Conservation (phyloP, 129 eudicot genomes). For the Ambrosia artemisiifolia region DNA sequence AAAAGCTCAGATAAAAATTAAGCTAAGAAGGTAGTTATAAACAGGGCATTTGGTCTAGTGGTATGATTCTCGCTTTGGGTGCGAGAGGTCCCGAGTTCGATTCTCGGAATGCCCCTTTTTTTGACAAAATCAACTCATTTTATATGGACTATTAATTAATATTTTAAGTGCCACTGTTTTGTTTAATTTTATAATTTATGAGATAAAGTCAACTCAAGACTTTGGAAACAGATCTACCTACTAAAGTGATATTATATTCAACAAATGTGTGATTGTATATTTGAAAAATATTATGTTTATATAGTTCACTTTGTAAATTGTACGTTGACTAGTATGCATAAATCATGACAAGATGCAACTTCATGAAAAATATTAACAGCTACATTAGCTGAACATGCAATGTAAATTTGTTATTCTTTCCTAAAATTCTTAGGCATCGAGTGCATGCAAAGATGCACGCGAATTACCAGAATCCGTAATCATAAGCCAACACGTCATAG, state of each 20-base stretch:
- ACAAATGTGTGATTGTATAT: neutral
- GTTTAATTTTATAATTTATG: neutral
- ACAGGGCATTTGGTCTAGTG: slow-evolving; percentile 99
- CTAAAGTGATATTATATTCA: slow-evolving; percentile 2
- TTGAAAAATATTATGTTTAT: no score
- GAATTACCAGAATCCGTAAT: slow-evolving; percentile 11
- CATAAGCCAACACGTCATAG: neutral
- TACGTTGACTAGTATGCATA: neutral
- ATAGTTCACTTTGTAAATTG: no score
- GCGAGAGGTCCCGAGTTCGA: slow-evolving; percentile 99
- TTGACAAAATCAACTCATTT: neutral
- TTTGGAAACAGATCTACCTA: neutral
- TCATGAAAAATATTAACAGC: no score
- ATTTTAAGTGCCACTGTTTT: neutral
- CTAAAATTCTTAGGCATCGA: neutral
- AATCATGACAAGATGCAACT: neutral
- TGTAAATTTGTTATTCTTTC: no score
- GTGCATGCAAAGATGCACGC: neutral
- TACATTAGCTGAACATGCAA: no score
- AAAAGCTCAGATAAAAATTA: neutral
- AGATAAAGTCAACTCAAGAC: neutral
- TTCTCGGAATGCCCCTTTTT: slow-evolving; percentile 59
- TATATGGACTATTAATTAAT: no score
- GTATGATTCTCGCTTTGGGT: slow-evolving; percentile 99
- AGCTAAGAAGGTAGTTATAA: no score